A percentile compares a stretch with the other conserved stretches of the same genome.
phyloP scores from a whole-genome alignment of 2,329 filamentous ascomycete species.

The Periconia sp. region DNA sequence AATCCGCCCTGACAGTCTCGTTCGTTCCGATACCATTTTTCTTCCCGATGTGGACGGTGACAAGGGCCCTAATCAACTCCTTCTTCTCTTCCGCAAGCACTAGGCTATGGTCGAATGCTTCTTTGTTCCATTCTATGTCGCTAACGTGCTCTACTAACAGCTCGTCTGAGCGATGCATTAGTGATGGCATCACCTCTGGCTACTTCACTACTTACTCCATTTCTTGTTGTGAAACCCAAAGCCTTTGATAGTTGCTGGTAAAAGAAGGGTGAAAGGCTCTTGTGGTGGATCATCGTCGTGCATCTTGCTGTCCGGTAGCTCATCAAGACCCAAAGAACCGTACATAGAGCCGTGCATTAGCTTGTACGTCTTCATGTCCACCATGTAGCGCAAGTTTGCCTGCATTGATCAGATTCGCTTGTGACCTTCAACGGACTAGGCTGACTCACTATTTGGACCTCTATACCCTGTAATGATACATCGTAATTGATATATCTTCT shows the following conservation, averaged over 20 bases:
- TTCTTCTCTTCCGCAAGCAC: conserved; percentile 5
- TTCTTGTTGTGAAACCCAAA: too few species aligned
- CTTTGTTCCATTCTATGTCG: conserved; percentile 7
- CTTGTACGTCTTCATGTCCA: conserved; percentile 11
- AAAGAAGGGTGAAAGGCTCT: too few species aligned
- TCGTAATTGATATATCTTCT: conserved; percentile 3
- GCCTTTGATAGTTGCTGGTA: too few species aligned
- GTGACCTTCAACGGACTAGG: neutral
- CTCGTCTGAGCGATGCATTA: neutral
- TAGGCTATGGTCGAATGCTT: conserved; percentile 4
- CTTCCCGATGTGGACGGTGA: conserved; percentile 3
- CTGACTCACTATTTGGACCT: conserved; percentile 5
- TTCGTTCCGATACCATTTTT: too few species aligned
- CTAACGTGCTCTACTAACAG: neutral
- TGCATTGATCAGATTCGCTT: neutral
- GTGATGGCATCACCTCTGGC: neutral
- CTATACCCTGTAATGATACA: conserved; percentile 1
- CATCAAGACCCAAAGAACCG: too few species aligned
- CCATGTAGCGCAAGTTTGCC: conserved; percentile 11
- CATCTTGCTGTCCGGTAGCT: too few species aligned
- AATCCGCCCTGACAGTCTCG: conserved; percentile 19
- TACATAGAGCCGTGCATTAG: too few species aligned
- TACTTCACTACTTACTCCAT: too few species aligned
- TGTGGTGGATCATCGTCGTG: too few species aligned
- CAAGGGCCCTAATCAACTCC: conserved; percentile 11